Conservation (phyloP, 2,329 filamentous ascomycete genomes). For the Aspergillus pseudotamarii region DNA sequence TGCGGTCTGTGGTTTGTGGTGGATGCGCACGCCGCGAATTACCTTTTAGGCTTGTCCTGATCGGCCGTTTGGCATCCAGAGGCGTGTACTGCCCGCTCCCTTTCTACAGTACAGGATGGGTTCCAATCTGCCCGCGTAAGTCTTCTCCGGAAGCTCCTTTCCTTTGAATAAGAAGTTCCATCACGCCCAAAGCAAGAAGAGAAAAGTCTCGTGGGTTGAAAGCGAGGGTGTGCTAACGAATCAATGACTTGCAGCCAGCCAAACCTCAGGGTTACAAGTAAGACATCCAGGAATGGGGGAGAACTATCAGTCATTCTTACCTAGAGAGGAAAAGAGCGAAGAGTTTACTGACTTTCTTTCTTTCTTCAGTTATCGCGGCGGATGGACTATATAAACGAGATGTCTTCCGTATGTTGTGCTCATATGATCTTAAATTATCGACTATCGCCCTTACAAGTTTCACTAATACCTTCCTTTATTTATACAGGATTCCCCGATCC, state of each 20-base stretch:
- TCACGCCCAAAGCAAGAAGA: neutral
- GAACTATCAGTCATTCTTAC: neutral
- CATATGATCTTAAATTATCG: neutral
- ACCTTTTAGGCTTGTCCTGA: conserved; percentile 38
- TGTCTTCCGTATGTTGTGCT: conserved; percentile 81
- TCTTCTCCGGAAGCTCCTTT: conserved; percentile 27
- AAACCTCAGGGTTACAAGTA: conserved; percentile 94
- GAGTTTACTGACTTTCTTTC: neutral
- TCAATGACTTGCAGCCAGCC: conserved; percentile 61
- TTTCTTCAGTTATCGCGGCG: conserved; percentile 87
- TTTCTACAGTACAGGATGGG: conserved; percentile 50
- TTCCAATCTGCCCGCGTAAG: conserved; percentile 66
- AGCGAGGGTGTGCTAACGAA: conserved; percentile 21
- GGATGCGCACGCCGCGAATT: conserved; percentile 39
- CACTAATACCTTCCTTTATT: conserved; percentile 16
- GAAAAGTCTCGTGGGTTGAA: neutral
- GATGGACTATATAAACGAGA: conserved; percentile 98
- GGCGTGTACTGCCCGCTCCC: conserved; percentile 31
- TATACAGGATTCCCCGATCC: conserved; percentile 88
- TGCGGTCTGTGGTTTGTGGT: conserved; percentile 25
- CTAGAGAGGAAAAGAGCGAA: neutral
- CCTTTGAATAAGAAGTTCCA: neutral
- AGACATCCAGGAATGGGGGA: conserved; percentile 22
- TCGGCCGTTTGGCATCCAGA: conserved; percentile 34
- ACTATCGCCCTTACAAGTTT: conserved; percentile 3